Evolutionary conservation across 2,329 filamentous ascomycete species (phyloP), one percentile per base, ranked within the genome.

Genomic region (Tolypocladium tropicale): DNA sequence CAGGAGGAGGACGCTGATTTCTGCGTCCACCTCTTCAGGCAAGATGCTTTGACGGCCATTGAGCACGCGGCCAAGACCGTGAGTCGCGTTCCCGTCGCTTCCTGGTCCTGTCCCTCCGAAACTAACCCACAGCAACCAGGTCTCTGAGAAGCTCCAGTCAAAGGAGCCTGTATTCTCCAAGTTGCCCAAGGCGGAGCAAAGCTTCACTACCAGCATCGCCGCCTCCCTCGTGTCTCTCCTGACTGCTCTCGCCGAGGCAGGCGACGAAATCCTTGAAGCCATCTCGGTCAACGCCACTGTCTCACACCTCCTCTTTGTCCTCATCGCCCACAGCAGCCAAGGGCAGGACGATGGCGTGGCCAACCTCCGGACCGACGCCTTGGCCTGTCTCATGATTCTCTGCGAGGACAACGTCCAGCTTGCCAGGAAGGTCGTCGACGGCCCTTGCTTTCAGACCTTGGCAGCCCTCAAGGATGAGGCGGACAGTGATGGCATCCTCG

Each of bases 1-100:
- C 73, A 80, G 59, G 80, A 85, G 64, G 85, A 88, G 66, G 84
- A 85, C 62, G 73, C 79, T 14, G 84, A 86, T 63, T 87, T 88
- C 57, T 85, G 82, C 59, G 72, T 88, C 23, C 83, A 88, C 61
- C 67, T 88, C 56, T 86, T 79, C 63, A 74, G 85, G 48, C 72
- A 80, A 32, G 84, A 86, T 65, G 69, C 86, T 16, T 64, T 88
- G 57, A 82, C 80, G 32, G 81, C 83, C 23, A 76, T 86, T 57
- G 77, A 81, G 56, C 78, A 79, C 65, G 82, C 82, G 16, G 71
- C 76, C 53, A 75, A 75, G 54, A 74, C 75, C 58, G 80, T 84
- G 66, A 67, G 76, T 51, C 12, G n/a, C 53, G 6, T 41, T 67
- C 32, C 39, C 55, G 21, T 9, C 7, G 16, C 23, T 16, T 46